Evolutionary conservation across 164 flowering plant species (phyloP), one percentile per base, ranked within the genome.

Genomic region (Tetrastigma voinierianum): DNA sequence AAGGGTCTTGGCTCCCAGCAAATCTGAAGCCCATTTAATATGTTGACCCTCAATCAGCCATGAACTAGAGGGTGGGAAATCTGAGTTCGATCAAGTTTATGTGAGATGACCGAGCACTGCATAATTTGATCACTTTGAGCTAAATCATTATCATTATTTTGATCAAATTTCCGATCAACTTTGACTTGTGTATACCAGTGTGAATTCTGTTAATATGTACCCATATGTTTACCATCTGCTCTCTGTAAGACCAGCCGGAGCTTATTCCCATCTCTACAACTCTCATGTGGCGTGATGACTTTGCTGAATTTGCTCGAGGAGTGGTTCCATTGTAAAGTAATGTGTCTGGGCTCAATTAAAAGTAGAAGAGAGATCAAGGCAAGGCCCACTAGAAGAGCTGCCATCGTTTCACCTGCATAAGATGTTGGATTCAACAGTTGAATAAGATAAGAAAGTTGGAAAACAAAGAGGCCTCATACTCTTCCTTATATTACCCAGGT

Each of bases 381-480:
- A 19, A 93, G 65, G 51, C 91, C 92, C 61, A 93, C 51, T 52
- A 64, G 64, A 61, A 96, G 97, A 93, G 65, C 64, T 76, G 47
- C 79, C 83, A 23, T 78, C 76, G 76, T 71, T 76, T 89, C 61
- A 87, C 88, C 98, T 93, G 84, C 78, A 78, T 16, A 52, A 51
- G 7, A 61, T 4, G 95, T 91, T 61, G 93, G 80, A 77, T 93
- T 96, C 75, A 96, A 57, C 5, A 19, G 49, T 17, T 70, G 16
- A 76, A 79, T 90, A 96, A 86, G 87, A 74, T 98, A n/a, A n/a
- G 54, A 96, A 67, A 90, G 93, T 76, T 93, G 98, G 78, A 73
- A 96, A 78, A 79, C 99, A 96, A 58, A 48, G 99, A 96, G 54
- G 94, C 97, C 79, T 96, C 98, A 63, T 90, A 90, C 72, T 96